phyloP scores from a whole-genome alignment of 2,329 filamentous ascomycete genomes.

The Sporothrix sp. region DNA sequence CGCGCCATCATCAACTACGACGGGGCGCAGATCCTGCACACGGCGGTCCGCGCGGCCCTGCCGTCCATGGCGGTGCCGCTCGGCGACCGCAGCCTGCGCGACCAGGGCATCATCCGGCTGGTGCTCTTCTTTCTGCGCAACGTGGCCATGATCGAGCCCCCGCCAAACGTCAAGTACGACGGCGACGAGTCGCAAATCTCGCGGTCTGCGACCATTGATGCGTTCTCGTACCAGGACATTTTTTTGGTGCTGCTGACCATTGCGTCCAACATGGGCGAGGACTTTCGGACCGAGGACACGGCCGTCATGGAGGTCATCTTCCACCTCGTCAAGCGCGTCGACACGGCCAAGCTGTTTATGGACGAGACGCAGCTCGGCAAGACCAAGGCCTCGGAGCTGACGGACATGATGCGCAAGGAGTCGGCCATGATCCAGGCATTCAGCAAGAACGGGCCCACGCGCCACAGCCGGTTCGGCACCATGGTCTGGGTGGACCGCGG shows the following conservation, averaged over 20 bases:
- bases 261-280: constrained; percentile 85
- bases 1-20: constrained; percentile 78
- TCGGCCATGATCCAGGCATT: constrained; percentile 70
- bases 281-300: constrained; percentile 82
- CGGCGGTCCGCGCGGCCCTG: constrained; percentile 68
- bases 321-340: constrained; percentile 82
- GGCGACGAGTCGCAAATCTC: constrained; percentile 87
- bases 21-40: constrained; percentile 65
- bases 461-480: constrained; percentile 90
- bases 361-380: constrained; percentile 60
- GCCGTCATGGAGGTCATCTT: constrained; percentile 88
- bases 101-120: constrained; percentile 88
- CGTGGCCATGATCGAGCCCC: constrained; percentile 71
- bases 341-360: constrained; percentile 77
- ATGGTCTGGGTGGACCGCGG: constrained; percentile 95
- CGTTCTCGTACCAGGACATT: constrained; percentile 84
- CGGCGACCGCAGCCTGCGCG: constrained; percentile 64
- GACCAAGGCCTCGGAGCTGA: constrained; percentile 63
- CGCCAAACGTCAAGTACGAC: constrained; percentile 62
- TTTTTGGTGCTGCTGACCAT: constrained; percentile 77
- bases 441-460: constrained; percentile 66
- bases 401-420: constrained; percentile 69
- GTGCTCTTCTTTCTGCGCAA: constrained; percentile 85
- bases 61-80: constrained; percentile 75
- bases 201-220: constrained; percentile 76